A percentile compares a stretch with the other conserved stretches of the same genome.
phyloP scores from a whole-genome alignment of 2,329 filamentous ascomycete genomes.

The Paecilomyces fulvus region DNA sequence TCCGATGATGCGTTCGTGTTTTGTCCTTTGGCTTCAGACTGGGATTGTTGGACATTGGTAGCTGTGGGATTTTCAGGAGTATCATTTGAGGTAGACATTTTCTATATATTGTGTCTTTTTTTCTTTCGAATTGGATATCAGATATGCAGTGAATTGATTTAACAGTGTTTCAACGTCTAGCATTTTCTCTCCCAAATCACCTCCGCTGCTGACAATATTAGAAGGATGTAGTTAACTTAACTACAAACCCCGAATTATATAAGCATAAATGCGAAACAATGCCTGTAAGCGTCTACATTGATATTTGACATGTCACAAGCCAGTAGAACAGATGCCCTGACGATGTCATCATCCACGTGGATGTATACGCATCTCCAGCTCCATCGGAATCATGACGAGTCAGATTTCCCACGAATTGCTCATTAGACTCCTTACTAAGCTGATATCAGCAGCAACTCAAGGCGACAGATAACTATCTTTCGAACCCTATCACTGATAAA shows the following conservation, averaged over 20 bases:
- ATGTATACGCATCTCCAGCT: neutral
- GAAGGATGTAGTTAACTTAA: no score
- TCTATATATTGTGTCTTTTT: neutral
- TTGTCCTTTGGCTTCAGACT: neutral
- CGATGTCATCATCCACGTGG: neutral
- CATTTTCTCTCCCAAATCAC: constrained; percentile 59
- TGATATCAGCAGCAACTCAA: neutral
- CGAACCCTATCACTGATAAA: neutral
- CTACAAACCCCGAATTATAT: neutral
- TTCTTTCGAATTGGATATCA: neutral
- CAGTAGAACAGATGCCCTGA: neutral
- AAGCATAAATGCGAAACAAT: neutral
- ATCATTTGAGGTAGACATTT: neutral
- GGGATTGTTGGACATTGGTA: neutral
- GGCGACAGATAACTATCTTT: neutral
- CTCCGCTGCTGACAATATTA: constrained; percentile 90
- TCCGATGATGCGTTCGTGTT: neutral
- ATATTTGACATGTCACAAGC: neutral
- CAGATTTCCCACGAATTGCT: neutral
- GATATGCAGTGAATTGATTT: neutral
- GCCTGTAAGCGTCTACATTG: neutral
- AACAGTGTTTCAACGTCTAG: constrained; percentile 23
- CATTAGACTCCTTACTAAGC: neutral
- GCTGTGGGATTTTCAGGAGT: neutral
- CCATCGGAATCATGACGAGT: neutral